These are phyloP conservation scores for Nothophaeocryptopus gaeumannii DNA, from an alignment of 2,329 filamentous ascomycete genomes.

Conservation along the genomic window DNA sequence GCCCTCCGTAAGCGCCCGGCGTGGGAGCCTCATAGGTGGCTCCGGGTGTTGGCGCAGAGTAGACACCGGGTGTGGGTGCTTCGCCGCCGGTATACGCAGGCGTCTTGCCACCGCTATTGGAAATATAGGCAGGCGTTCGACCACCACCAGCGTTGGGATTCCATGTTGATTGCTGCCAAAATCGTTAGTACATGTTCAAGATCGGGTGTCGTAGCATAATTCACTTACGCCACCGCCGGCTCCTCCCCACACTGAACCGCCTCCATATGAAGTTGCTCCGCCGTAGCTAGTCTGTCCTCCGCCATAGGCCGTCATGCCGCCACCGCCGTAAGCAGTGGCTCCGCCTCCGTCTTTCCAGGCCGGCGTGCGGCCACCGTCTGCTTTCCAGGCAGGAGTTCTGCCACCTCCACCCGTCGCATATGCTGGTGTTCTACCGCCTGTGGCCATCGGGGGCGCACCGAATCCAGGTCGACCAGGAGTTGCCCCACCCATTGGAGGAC, in stretches of 20 bases:
- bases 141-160: constrained; percentile 34
- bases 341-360: constrained; percentile 45
- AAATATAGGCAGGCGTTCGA: constrained; percentile 53
- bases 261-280: constrained; percentile 50
- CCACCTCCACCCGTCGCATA: constrained; percentile 50
- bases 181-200: constrained; percentile 54
- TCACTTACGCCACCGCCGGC: constrained; percentile 28
- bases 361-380: constrained; percentile 41
- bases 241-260: constrained; percentile 37
- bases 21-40: constrained; percentile 35
- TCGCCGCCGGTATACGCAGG: constrained; percentile 69
- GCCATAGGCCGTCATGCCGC: constrained; percentile 44
- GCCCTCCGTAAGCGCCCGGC: constrained; percentile 39
- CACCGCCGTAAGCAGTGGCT: constrained; percentile 45
- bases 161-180: constrained; percentile 36
- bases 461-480: constrained; percentile 55
- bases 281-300: constrained; percentile 64
- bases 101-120: constrained; percentile 66
- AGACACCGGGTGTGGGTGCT: constrained; percentile 53
- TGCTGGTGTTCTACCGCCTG: constrained; percentile 61
- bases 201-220: constrained; percentile 63
- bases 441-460: constrained; percentile 62
- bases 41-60: constrained; percentile 44
- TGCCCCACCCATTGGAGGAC: constrained; percentile 50
- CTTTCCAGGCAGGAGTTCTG: constrained; percentile 63